These are phyloP conservation scores for Solanum chacoense DNA, from an alignment of 305 asterid genomes.

Conservation along the genomic window DNA sequence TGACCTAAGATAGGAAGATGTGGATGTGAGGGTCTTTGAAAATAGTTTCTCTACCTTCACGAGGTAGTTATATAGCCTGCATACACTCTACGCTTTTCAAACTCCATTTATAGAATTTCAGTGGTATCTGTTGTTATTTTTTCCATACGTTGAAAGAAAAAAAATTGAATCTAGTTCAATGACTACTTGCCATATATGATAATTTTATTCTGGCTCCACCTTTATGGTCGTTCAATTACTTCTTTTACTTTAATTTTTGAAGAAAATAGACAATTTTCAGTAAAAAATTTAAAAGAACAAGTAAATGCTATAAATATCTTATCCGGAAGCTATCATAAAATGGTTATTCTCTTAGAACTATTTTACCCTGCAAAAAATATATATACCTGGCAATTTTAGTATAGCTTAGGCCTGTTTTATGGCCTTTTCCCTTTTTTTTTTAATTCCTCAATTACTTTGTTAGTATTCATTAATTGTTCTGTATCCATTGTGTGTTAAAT, in stretches of 20 bases:
- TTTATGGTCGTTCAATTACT: background rate
- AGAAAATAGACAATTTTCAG: background rate
- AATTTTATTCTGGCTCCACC: background rate
- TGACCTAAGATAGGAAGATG: background rate
- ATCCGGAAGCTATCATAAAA: background rate
- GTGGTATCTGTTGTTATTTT: no score
- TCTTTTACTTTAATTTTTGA: background rate
- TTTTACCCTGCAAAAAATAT: background rate
- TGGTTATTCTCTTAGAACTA: background rate
- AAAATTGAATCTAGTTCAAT: background rate
- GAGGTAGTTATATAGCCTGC: background rate
- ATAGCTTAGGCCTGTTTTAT: background rate
- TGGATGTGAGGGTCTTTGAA: background rate
- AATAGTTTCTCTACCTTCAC: background rate
- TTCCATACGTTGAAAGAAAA: background rate
- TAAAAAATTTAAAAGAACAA: background rate
- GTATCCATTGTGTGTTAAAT: background rate
- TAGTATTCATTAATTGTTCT: background rate
- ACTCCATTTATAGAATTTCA: background rate
- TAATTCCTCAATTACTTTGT: background rate
- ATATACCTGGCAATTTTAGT: background rate
- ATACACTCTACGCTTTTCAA: background rate
- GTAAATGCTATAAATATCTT: background rate
- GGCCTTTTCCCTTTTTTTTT: background rate
- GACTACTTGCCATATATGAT: background rate